Evolutionary conservation across 805 yeast genomes (phyloP).

Genomic region (Komagataella populi): DNA sequence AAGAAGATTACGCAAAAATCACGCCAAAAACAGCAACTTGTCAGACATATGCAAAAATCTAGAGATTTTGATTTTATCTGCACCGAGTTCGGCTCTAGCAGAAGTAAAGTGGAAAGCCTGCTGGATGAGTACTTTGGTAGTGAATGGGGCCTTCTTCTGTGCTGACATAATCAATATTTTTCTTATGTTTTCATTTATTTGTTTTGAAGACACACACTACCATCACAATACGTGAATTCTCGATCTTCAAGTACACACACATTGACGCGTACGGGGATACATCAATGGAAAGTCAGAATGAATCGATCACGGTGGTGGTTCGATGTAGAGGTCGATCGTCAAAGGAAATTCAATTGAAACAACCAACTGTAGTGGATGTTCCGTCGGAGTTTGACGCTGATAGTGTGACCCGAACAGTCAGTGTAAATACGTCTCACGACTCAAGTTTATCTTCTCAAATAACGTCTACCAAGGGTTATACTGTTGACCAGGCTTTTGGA

Average conservation of each 20-base stretch:
- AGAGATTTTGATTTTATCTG: constrained; percentile 56
- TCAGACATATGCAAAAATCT: constrained; percentile 33
- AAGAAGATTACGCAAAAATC: background rate
- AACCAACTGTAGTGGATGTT: constrained; percentile 33
- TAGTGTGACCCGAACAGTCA: constrained; percentile 3
- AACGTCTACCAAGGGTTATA: constrained; percentile 22
- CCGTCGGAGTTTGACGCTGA: constrained; percentile 16
- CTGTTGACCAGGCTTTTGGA: constrained; percentile 44
- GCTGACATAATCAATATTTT: background rate
- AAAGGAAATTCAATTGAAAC: constrained; percentile 27
- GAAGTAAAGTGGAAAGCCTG: constrained; percentile 37
- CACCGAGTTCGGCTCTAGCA: constrained; percentile 48
- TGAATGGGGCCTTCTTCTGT: background rate
- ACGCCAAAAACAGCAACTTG: constrained; percentile 11
- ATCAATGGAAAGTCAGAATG: constrained; percentile 6
- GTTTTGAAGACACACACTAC: background rate
- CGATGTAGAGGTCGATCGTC: constrained; percentile 38
- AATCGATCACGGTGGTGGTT: constrained; percentile 35
- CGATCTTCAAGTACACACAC: background rate
- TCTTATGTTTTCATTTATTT: background rate
- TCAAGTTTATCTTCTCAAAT: constrained; percentile 11
- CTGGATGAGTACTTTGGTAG: constrained; percentile 14
- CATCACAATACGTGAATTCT: background rate
- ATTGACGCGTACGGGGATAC: background rate
- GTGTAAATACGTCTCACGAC: constrained; percentile 13